phyloP scores from a whole-genome alignment of 257 asterid species.

The Plectranthus barbatus region DNA sequence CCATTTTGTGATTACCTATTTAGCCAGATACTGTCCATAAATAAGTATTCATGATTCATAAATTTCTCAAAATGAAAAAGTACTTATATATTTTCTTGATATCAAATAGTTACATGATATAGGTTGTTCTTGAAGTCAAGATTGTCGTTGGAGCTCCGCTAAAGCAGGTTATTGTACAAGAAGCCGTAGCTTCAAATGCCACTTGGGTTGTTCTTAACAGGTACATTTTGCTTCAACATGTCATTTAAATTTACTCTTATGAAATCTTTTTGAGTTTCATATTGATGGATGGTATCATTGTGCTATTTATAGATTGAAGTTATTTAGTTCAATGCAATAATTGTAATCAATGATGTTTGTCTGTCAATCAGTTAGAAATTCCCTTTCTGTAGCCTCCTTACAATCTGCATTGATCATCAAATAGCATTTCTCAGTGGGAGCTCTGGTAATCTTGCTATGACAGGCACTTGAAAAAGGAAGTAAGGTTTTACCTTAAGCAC shows the following conservation, averaged over 20 bases:
- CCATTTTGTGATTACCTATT: not conserved
- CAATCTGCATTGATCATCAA: not conserved
- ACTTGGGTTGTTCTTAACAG: slow-evolving; percentile 67
- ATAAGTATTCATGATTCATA: not conserved
- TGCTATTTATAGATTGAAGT: too few species aligned
- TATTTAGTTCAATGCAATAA: too few species aligned
- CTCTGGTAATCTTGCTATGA: slow-evolving; percentile 8
- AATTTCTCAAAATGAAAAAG: not conserved
- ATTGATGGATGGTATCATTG: too few species aligned
- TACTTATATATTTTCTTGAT: not conserved
- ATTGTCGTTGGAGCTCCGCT: slow-evolving; percentile 57
- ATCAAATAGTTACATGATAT: not conserved
- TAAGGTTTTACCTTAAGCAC: slow-evolving; percentile 48
- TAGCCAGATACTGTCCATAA: too few species aligned
- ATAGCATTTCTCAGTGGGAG: not conserved
- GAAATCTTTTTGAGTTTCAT: not conserved
- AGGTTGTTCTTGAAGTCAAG: slow-evolving; percentile 71
- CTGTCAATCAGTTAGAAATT: not conserved
- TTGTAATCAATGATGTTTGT: too few species aligned
- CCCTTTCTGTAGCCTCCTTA: not conserved
- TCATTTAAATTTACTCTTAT: not conserved
- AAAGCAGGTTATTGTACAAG: slow-evolving; percentile 51
- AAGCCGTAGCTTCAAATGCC: slow-evolving; percentile 43
- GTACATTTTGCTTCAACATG: slow-evolving; percentile 17
- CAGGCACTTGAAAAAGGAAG: slow-evolving; percentile 66